Conservation (phyloP, 805 yeast species). For the Torulaspora franciscae region DNA sequence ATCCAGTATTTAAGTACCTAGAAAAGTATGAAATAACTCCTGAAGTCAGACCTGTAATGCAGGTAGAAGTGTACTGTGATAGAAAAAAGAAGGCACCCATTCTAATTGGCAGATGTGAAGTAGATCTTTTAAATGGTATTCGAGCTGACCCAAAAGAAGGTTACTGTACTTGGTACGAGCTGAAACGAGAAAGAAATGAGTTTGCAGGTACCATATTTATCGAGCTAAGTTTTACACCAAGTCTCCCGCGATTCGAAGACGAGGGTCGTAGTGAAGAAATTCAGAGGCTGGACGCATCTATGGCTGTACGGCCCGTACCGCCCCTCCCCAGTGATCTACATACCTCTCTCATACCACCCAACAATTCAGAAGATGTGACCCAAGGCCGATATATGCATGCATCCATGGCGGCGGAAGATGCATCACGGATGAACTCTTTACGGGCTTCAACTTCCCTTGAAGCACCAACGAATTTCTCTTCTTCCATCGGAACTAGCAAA, state of each 20-base stretch:
- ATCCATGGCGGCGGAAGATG: conserved; percentile 27
- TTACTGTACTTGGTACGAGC: conserved; percentile 77
- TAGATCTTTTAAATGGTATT: conserved; percentile 72
- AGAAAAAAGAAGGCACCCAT: conserved; percentile 88
- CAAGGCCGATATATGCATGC: conserved; percentile 25
- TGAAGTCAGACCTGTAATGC: conserved; percentile 57
- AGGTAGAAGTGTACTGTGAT: conserved; percentile 58
- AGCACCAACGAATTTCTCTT: conserved; percentile 15
- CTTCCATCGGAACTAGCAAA: conserved; percentile 26
- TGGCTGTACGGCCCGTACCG: conserved; percentile 32
- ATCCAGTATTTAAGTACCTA: conserved; percentile 82
- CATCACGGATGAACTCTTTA: conserved; percentile 17
- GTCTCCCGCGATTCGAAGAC: conserved; percentile 14
- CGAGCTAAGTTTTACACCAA: conserved; percentile 88
- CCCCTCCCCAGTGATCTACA: conserved; percentile 28
- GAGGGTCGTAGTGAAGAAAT: conserved; percentile 13
- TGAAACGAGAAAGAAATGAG: conserved; percentile 54
- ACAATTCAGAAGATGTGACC: background rate
- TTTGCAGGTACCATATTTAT: conserved; percentile 85
- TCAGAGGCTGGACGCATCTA: conserved; percentile 25
- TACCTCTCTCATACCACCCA: background rate
- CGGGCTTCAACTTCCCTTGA: conserved; percentile 2
- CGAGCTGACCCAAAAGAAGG: conserved; percentile 66
- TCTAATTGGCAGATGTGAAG: conserved; percentile 73
- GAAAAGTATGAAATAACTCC: conserved; percentile 61